phyloP scores from a whole-genome alignment of 345 rosid genomes.

The Populus ilicifolia region DNA sequence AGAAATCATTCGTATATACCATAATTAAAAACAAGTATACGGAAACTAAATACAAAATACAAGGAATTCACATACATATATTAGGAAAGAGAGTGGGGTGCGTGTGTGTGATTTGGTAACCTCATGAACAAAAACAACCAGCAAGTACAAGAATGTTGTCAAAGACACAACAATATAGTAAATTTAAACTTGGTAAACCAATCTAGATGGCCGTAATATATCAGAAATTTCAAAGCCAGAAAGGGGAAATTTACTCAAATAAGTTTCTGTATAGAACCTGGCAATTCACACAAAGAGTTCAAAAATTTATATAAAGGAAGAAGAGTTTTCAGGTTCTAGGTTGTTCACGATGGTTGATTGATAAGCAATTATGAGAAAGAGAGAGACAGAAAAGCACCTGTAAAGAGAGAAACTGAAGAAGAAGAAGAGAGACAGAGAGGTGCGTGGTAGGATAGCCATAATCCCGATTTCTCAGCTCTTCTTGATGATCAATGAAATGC shows the following conservation, averaged over 20 bases:
- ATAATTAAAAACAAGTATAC: too few species aligned
- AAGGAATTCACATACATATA: too few species aligned
- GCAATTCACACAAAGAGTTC: too few species aligned
- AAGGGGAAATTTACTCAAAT: background rate
- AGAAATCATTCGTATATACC: too few species aligned
- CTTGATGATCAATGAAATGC: background rate
- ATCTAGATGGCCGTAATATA: background rate
- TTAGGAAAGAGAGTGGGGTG: too few species aligned
- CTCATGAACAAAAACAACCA: background rate
- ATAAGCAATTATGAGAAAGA: background rate
- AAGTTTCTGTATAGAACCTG: too few species aligned
- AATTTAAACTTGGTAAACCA: background rate
- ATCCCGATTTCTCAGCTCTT: background rate
- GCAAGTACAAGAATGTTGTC: background rate
- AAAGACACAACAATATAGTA: background rate
- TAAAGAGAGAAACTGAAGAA: background rate
- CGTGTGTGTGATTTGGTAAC: too few species aligned
- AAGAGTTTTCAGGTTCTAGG: too few species aligned
- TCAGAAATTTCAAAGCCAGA: background rate
- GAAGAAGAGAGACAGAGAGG: background rate
- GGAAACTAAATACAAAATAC: too few species aligned
- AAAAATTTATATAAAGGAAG: too few species aligned
- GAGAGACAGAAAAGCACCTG: background rate
- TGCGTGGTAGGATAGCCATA: background rate
- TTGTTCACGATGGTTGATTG: too few species aligned